These are phyloP conservation scores for Trametopsis cervina DNA, from an alignment of 768 basidiomycete species.

Conservation along the genomic window DNA sequence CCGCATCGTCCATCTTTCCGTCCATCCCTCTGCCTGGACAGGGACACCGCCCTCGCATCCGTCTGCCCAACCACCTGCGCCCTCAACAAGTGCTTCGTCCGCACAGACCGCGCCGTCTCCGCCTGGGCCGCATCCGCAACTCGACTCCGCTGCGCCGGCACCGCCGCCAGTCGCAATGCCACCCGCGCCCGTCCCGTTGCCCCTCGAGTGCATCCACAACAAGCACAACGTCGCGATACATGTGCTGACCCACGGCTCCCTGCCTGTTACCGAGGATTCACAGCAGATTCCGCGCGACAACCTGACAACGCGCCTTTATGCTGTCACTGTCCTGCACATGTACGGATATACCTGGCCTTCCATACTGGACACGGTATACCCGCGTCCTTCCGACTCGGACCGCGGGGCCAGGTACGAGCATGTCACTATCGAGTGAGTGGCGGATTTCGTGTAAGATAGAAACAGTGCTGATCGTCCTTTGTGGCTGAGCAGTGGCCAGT, in stretches of 20 bases:
- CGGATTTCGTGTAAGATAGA: background rate
- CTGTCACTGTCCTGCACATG: constrained; percentile 24
- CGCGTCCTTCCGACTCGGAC: constrained; percentile 16
- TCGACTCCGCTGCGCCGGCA: constrained; percentile 2
- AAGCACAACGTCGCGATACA: constrained; percentile 23
- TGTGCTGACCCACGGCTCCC: constrained; percentile 11
- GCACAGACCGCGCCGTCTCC: constrained; percentile 4
- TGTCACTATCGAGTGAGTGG: constrained; percentile 24
- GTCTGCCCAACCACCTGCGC: constrained; percentile 1
- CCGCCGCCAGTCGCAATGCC: constrained; percentile 1
- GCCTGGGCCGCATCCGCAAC: constrained; percentile 17
- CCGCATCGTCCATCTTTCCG: constrained; percentile 65
- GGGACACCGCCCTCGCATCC: background rate
- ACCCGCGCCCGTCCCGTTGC: constrained; percentile 8
- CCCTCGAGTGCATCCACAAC: constrained; percentile 17
- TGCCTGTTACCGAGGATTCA: background rate
- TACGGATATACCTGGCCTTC: constrained; percentile 37
- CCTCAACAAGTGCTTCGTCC: constrained; percentile 37
- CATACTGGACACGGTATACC: constrained; percentile 32
- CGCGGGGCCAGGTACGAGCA: constrained; percentile 29
- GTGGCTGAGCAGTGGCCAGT: constrained; percentile 32
- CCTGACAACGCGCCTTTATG: constrained; percentile 13
- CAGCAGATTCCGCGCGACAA: constrained; percentile 1
- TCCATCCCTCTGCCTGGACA: constrained; percentile 76
- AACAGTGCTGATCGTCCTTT: constrained; percentile 10